Evolutionary conservation across 1,139 yeast genomes (phyloP).

Genomic region (Pichia sp.): DNA sequence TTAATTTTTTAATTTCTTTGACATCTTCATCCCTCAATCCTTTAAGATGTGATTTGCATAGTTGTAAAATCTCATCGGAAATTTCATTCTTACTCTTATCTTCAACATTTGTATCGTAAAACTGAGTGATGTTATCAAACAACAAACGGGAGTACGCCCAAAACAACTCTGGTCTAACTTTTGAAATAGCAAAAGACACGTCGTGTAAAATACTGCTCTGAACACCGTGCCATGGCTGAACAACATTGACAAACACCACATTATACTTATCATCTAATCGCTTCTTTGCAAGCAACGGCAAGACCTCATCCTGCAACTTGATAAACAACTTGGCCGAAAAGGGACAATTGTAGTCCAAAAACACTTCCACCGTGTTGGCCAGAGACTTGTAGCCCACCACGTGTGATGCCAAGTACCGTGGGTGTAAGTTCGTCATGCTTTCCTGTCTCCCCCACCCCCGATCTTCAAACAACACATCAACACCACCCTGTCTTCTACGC

Average conservation of each 20-base stretch:
- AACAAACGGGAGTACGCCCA: conserved; percentile 57
- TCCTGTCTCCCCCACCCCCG: background rate
- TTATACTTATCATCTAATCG: conserved; percentile 46
- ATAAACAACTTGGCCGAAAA: conserved; percentile 60
- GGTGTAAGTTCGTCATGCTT: conserved; percentile 15
- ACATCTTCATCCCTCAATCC: conserved; percentile 8
- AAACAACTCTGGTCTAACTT: conserved; percentile 51
- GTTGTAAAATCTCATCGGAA: conserved; percentile 47
- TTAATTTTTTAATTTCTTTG: conserved; percentile 26
- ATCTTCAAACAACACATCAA: background rate
- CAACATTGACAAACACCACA: conserved; percentile 56
- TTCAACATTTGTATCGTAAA: conserved; percentile 57
- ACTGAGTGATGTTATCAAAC: conserved; percentile 47
- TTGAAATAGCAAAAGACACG: conserved; percentile 63
- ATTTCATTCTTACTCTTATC: conserved; percentile 52
- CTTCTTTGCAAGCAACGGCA: conserved; percentile 45
- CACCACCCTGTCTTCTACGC: background rate
- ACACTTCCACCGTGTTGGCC: conserved; percentile 43
- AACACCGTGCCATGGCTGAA: conserved; percentile 82
- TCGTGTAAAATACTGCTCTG: conserved; percentile 64
- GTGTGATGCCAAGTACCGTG: conserved; percentile 22
- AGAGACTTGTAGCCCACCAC: conserved; percentile 11
- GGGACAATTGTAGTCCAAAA: conserved; percentile 76
- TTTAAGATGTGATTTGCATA: conserved; percentile 32
- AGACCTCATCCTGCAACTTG: conserved; percentile 46